Percentiles rank a stretch among this genome's conserved stretches.
Evolutionary conservation across 129 eudicot species (phyloP).

Genomic region (Pseudognaphalium luteoalbum): DNA sequence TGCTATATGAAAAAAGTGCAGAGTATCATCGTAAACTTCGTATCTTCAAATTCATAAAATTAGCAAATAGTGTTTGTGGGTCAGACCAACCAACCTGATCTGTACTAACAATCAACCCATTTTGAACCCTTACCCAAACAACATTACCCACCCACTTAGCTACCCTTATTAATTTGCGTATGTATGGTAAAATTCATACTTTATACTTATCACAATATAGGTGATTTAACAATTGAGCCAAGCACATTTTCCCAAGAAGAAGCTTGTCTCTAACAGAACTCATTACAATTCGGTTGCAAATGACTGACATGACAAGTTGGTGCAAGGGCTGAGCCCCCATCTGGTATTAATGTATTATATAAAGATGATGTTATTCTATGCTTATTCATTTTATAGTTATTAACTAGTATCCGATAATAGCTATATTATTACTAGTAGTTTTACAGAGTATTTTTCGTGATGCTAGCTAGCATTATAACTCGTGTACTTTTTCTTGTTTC

Average conservation of each 20-base stretch:
- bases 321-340: not conserved
- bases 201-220: too few species aligned
- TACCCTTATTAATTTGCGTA: too few species aligned
- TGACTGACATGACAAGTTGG: not conserved
- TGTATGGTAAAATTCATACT: too few species aligned
- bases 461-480: not conserved
- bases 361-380: not conserved
- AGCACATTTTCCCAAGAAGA: not conserved
- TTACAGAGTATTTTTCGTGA: not conserved
- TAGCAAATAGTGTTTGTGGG: too few species aligned
- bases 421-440: not conserved
- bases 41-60: too few species aligned
- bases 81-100: too few species aligned
- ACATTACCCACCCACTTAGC: too few species aligned
- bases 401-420: not conserved
- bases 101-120: too few species aligned
- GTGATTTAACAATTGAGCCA: too few species aligned
- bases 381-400: not conserved
- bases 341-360: not conserved
- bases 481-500: not conserved
- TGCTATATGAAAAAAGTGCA: too few species aligned
- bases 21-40: too few species aligned
- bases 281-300: not conserved
- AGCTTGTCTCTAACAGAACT: not conserved
- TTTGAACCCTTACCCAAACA: too few species aligned